Base-by-base conservation (phyloP, 192 early-diverging fungal genomes). In the Diversispora eburnea region DNA sequence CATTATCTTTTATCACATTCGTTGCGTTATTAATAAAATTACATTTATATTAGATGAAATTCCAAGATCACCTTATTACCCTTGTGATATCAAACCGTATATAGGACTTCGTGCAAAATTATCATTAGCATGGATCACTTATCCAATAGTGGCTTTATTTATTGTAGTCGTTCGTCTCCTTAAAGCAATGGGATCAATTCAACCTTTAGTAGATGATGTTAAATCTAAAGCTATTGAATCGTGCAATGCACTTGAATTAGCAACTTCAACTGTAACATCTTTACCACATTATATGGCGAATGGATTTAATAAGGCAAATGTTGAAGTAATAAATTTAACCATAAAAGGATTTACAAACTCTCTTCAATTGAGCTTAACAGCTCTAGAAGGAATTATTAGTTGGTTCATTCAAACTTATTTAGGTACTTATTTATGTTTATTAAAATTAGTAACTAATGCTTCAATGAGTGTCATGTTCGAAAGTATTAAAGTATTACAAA, bases 271-370 rank as follows among this genome's bases (percentile, higher is more conserved):
- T 17, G 41, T 72, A 55, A 48, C 45, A 12, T 72, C 71, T 6
- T 51, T 72, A n/a, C 71, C 71, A 25, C 71, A 72, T 41, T 62
- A 48, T 61, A 72, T 61, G 71, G 71, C 71, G 15, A 59, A 45
- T 49, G 71, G 71, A 43, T 72, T 72, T 52, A 72, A 72, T 49
- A 19, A 59, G 39, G 71, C 59, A 61, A 72, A 57, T 8, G 20
- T 62, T 59, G 71, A 59, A 15, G 39, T 20, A 25, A 22, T 72
- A 9, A 59, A 72, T n/a, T 46, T 72, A 13, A 33, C 71, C 9
- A 72, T 72, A 19, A 47, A 49, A 49, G 58, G 45, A 13, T 13
- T 12, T 17, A 43, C 9, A 49, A 55, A 46, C 45, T 39, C 45
- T 8, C 41, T 72, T 20, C 47, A 72, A 48, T 51, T 72, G 10